These are phyloP conservation scores for Podaxis pistillaris DNA, from an alignment of 768 basidiomycete genomes.

Conservation along the genomic window DNA sequence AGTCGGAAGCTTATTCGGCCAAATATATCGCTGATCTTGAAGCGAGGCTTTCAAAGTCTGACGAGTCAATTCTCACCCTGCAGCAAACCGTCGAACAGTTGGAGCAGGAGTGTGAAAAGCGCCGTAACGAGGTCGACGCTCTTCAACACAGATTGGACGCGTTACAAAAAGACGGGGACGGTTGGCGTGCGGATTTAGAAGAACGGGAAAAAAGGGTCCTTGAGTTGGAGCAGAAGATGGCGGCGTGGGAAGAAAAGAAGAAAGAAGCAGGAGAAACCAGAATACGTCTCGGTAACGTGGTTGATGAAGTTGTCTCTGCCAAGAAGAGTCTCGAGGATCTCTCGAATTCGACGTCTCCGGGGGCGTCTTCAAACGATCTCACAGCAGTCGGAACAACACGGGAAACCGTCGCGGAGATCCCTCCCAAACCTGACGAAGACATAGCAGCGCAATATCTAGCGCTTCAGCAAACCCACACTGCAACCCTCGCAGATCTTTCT, in stretches of 20 bases:
- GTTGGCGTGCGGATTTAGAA: conserved; percentile 84
- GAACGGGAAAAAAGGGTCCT: conserved; percentile 74
- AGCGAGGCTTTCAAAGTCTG: conserved; percentile 70
- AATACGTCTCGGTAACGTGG: conserved; percentile 62
- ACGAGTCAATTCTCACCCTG: conserved; percentile 71
- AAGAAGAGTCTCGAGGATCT: conserved; percentile 62
- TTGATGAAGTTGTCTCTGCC: conserved; percentile 69
- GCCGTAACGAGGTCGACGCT: conserved; percentile 66
- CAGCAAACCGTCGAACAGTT: conserved; percentile 71
- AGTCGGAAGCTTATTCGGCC: conserved; percentile 66
- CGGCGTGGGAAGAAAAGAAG: conserved; percentile 74
- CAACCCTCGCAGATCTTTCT: conserved; percentile 77
- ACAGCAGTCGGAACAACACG: conserved; percentile 22
- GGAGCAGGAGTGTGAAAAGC: conserved; percentile 74
- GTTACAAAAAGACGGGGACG: conserved; percentile 71
- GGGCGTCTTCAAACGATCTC: conserved; percentile 24
- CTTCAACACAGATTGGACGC: conserved; percentile 71
- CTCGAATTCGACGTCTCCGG: conserved; percentile 21
- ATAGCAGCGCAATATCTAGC: conserved; percentile 63
- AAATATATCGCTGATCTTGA: conserved; percentile 90
- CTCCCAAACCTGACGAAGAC: conserved; percentile 30
- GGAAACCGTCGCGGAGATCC: conserved; percentile 13
- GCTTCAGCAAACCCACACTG: conserved; percentile 81
- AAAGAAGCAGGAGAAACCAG: conserved; percentile 67
- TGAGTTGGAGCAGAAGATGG: conserved; percentile 75